A percentile compares a stretch with the other conserved stretches of the same genome.
phyloP scores from a whole-genome alignment of 1,284 basidiomycete species.

The Dichomitus squalens region DNA sequence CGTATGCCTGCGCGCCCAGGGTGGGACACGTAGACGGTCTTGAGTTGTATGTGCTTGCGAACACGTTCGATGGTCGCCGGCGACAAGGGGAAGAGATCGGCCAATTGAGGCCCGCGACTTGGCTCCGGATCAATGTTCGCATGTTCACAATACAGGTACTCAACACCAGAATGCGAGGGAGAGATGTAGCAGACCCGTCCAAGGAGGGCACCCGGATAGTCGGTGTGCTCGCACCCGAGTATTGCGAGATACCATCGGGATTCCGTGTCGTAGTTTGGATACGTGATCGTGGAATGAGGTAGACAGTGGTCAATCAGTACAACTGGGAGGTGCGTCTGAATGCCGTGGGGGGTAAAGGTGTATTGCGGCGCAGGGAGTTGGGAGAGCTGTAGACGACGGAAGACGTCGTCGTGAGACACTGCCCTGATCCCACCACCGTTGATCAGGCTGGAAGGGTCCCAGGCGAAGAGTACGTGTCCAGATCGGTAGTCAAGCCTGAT shows the following conservation, averaged over 20 bases:
- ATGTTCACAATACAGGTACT: neutral
- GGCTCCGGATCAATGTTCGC: too few species aligned
- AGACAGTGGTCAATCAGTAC: neutral
- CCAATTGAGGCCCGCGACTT: too few species aligned
- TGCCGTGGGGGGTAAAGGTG: neutral
- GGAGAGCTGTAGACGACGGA: neutral
- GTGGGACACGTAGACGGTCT: neutral
- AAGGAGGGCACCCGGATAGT: neutral
- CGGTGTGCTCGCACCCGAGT: neutral
- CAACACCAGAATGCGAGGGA: neutral
- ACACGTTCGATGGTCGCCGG: neutral
- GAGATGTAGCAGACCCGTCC: neutral
- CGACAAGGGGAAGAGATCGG: neutral
- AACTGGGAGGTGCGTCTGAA: neutral
- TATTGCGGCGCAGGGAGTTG: neutral
- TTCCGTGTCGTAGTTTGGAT: neutral
- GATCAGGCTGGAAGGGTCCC: neutral
- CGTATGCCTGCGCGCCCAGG: neutral
- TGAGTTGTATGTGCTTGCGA: too few species aligned
- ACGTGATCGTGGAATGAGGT: neutral
- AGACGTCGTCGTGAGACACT: neutral
- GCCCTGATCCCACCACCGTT: neutral
- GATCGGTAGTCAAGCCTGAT: neutral
- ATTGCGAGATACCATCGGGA: neutral
- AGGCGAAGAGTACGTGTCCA: neutral